Percentiles rank a stretch among this genome's conserved stretches.
phyloP scores from a whole-genome alignment of 2,329 filamentous ascomycete genomes.

The Nemania abortiva region DNA sequence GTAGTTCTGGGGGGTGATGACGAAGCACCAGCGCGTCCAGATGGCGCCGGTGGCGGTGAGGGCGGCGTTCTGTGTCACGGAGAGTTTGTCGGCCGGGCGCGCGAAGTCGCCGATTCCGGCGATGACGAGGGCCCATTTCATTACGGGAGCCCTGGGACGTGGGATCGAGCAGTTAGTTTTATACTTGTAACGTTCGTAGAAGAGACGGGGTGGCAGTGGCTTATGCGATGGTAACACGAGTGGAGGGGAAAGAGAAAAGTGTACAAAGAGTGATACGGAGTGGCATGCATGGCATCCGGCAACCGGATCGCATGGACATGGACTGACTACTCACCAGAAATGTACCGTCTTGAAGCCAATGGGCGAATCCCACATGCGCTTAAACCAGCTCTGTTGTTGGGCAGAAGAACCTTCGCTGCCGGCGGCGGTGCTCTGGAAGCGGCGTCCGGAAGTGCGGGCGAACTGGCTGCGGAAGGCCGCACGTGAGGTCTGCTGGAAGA shows the following conservation, averaged over 20 bases:
- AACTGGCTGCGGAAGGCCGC: conserved; percentile 61
- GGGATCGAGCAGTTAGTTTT: conserved; percentile 10
- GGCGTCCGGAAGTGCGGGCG: conserved; percentile 64
- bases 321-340: conserved; percentile 78
- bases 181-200: background rate
- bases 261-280: background rate
- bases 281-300: background rate
- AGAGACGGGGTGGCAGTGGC: background rate
- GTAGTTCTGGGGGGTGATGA: conserved; percentile 94
- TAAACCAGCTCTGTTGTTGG: conserved; percentile 69
- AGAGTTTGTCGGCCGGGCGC: conserved; percentile 92
- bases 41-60: conserved; percentile 92
- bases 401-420: conserved; percentile 52
- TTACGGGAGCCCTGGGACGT: conserved; percentile 82
- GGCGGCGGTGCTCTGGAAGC: conserved; percentile 77
- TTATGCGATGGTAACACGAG: background rate
- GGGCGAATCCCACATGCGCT: conserved; percentile 86
- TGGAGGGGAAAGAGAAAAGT: background rate
- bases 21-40: conserved; percentile 99
- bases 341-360: conserved; percentile 93
- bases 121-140: conserved; percentile 97
- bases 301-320: background rate
- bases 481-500: conserved; percentile 66
- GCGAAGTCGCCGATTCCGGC: conserved; percentile 92
- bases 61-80: conserved; percentile 90